These are phyloP conservation scores for Chrysochromulina tobinii DNA, from an alignment of 78 protist genomes.

Conservation along the genomic window DNA sequence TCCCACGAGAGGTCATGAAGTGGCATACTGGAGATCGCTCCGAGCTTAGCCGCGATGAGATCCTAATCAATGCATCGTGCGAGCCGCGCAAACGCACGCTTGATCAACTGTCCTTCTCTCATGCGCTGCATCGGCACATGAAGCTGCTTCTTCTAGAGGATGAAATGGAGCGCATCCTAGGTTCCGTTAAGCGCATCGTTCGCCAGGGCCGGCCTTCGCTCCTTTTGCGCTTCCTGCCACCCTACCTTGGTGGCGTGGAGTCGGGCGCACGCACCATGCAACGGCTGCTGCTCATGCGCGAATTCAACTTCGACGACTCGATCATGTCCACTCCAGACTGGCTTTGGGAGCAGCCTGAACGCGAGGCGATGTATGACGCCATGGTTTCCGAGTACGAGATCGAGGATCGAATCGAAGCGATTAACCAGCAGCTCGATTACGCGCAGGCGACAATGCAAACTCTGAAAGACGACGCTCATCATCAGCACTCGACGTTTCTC, in stretches of 20 bases:
- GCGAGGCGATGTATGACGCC: neutral
- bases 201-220: neutral
- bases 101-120: conserved; percentile 16
- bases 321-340: neutral
- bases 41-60: neutral
- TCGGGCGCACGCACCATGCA: neutral
- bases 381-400: neutral
- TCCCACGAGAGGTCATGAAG: too few species aligned
- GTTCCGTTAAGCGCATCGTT: neutral
- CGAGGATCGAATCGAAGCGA: neutral
- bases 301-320: neutral
- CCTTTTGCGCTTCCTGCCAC: neutral
- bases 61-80: neutral
- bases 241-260: neutral
- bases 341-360: neutral
- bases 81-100: neutral
- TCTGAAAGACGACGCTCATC: neutral
- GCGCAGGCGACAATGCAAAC: neutral
- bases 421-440: neutral
- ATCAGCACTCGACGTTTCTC: neutral
- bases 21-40: neutral
- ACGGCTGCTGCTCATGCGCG: neutral
- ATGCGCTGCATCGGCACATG: neutral
- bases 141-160: neutral
- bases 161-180: neutral